phyloP scores from a whole-genome alignment of 2,329 filamentous ascomycete species.

The Cercospora nicotianae region DNA sequence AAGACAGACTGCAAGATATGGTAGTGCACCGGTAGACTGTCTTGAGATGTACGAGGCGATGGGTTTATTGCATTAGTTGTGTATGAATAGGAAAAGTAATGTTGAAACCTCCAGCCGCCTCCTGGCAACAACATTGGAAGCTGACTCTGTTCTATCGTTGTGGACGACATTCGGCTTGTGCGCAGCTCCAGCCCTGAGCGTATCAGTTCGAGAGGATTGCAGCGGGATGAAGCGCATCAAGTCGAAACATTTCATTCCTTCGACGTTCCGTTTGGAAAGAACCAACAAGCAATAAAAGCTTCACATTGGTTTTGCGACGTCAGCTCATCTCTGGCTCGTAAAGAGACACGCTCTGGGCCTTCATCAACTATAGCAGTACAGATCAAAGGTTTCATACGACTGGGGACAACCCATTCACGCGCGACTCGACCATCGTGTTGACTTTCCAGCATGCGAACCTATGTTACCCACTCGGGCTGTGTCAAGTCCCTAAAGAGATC shows the following conservation, averaged over 20 bases:
- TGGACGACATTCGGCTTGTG: neutral
- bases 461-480: neutral
- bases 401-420: no score
- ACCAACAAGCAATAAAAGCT: neutral
- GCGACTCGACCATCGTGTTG: no score
- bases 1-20: conserved; percentile 1
- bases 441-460: no score
- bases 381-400: no score
- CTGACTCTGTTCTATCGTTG: neutral
- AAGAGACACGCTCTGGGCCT: neutral
- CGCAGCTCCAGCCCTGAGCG: neutral
- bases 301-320: neutral
- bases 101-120: neutral
- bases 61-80: neutral
- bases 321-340: neutral
- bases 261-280: neutral
- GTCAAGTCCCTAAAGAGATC: neutral
- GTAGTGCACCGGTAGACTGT: conserved; percentile 1
- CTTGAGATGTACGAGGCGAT: neutral
- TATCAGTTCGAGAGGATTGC: neutral
- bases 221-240: neutral
- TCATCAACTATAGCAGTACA: neutral
- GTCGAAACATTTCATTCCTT: neutral
- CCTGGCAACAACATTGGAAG: neutral
- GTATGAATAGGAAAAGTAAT: neutral